phyloP scores from a whole-genome alignment of 108 stramenopile genomes.

The Mediolabrus comicus region DNA sequence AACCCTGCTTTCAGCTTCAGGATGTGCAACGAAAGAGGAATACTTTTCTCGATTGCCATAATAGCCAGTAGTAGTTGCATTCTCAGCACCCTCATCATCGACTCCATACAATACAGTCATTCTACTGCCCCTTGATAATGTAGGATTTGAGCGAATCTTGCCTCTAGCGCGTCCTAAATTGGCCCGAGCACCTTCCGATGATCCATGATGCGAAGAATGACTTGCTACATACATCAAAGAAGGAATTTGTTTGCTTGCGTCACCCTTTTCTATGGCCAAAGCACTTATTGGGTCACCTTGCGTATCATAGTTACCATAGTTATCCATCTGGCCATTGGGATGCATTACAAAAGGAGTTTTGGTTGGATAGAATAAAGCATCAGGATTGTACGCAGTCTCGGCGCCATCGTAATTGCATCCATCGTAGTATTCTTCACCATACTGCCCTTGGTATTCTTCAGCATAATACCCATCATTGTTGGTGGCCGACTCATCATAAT shows the following conservation, averaged over 20 bases:
- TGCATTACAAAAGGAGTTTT: slow-evolving; percentile 24
- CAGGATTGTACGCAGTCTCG: not conserved
- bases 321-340: slow-evolving; percentile 12
- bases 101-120: slow-evolving; percentile 32
- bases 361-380: slow-evolving; percentile 18
- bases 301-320: slow-evolving; percentile 33
- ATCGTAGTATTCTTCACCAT: not conserved
- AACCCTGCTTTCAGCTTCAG: slow-evolving; percentile 51
- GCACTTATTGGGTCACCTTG: slow-evolving; percentile 55
- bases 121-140: slow-evolving; percentile 30
- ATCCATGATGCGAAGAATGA: slow-evolving; percentile 40
- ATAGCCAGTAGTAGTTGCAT: slow-evolving; percentile 17
- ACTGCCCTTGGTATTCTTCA: not conserved
- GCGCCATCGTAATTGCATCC: not conserved
- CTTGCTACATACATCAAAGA: slow-evolving; percentile 64
- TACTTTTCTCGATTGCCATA: slow-evolving; percentile 52
- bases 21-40: slow-evolving; percentile 74
- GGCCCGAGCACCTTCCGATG: not conserved
- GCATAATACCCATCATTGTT: slow-evolving; percentile 5
- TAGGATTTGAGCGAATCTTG: not conserved
- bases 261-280: slow-evolving; percentile 41
- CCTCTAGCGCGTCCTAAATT: not conserved
- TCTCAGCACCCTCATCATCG: not conserved
- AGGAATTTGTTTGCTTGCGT: not conserved
- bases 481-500: not conserved